Evolutionary conservation across 192 early-diverging fungal genomes (phyloP), one percentile per base, ranked within the genome.

Genomic region (Cladochytrium replicatum): DNA sequence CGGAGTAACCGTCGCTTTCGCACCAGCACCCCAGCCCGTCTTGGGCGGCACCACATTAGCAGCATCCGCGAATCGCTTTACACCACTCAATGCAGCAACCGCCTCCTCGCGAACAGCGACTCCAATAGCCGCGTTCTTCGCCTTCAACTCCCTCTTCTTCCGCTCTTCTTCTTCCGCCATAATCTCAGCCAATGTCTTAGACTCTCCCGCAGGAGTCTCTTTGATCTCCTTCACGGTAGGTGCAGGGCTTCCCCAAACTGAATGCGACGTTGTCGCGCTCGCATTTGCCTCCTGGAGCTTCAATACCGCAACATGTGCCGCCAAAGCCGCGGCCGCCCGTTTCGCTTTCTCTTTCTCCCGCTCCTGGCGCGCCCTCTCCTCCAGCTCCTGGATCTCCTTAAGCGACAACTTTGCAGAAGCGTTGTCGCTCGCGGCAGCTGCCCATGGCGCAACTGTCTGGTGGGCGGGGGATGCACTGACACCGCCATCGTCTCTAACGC

Each of bases 351-450:
- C 67, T 0, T 54, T 45, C 38, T 67, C 63, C 42, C 43, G 43
- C 29, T 52, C 32, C 29, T 64, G 60, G 6, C 28, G 19, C 13
- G 48, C 66, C 30, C 38, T 13, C 19, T 58, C 53, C 57, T 75
- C 73, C 2, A 64, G 43, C 31, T 71, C 73, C 49, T 75, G 73
- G 31, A 75, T 70, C 40, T 71, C 60, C 54, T 75, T 75, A 17
- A 75, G 40, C 17, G 55, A 60, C 11, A 66, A 47, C 37, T 71
- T 75, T 23, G 66, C n/a, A n/a, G n/a, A n/a, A n/a, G n/a, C n/a
- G n/a, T n/a, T n/a, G n/a, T n/a, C n/a, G n/a, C n/a, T n/a, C n/a
- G n/a, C n/a, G n/a, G n/a, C n/a, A n/a, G n/a, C n/a, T n/a, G n/a
- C n/a, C n/a, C n/a, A n/a, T n/a, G n/a, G n/a, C n/a, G n/a, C n/a